Conservation (phyloP, 768 basidiomycete species). For the Clitopilus hobsonii region DNA sequence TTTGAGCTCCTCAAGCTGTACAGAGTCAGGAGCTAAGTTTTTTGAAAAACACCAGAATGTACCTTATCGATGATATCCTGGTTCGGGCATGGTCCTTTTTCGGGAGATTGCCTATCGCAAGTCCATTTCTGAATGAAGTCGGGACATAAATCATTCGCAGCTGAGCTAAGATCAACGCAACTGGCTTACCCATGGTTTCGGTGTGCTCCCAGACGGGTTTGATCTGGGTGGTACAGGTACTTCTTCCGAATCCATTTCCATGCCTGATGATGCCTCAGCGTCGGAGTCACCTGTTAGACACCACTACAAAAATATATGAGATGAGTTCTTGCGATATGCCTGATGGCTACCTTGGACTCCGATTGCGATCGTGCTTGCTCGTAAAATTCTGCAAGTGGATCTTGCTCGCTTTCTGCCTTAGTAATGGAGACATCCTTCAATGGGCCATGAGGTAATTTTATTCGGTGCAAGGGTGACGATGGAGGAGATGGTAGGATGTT, state of each 20-base stretch:
- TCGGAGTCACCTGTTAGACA: slow-evolving; percentile 31
- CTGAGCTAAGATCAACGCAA: neutral
- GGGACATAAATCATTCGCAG: too few relatives aligned
- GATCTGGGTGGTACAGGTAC: neutral
- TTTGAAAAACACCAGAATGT: slow-evolving; percentile 1
- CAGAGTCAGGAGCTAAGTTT: neutral
- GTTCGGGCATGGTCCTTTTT: slow-evolving; percentile 42
- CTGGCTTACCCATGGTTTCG: neutral
- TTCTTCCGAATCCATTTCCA: slow-evolving; percentile 9
- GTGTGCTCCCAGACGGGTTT: neutral
- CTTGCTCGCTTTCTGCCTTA: slow-evolving; percentile 18
- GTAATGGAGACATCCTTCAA: neutral
- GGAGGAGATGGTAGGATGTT: slow-evolving; percentile 8
- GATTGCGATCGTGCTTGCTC: slow-evolving; percentile 45
- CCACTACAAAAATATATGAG: slow-evolving; percentile 19
- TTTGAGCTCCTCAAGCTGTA: slow-evolving; percentile 63
- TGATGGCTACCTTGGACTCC: slow-evolving; percentile 34
- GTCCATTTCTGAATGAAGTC: slow-evolving; percentile 54
- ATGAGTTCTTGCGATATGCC: neutral
- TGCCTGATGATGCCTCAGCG: slow-evolving; percentile 20
- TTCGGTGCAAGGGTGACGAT: slow-evolving; percentile 8
- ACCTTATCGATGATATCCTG: slow-evolving; percentile 77
- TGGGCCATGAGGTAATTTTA: neutral
- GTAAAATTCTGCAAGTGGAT: slow-evolving; percentile 68
- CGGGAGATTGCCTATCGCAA: slow-evolving; percentile 49